phyloP scores from a whole-genome alignment of 805 yeast species.

The Lipomyces anomalus region DNA sequence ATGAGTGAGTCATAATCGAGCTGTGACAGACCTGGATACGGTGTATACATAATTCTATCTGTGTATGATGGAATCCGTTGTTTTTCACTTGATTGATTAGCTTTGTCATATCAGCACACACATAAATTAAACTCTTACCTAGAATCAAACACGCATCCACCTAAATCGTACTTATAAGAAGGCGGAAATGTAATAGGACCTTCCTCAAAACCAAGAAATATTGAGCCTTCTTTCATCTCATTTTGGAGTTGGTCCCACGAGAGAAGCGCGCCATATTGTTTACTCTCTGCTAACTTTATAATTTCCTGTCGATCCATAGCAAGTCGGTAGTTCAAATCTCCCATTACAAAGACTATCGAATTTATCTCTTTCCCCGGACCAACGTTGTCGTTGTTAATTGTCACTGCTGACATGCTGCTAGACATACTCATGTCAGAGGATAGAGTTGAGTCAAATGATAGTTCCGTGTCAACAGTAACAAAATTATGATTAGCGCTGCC shows the following conservation, averaged over 20 bases:
- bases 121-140: too few relatives aligned
- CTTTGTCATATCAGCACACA: too few relatives aligned
- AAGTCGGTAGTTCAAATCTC: slow-evolving; percentile 53
- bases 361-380: slow-evolving; percentile 20
- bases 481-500: neutral
- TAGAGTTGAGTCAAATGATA: slow-evolving; percentile 5
- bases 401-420: slow-evolving; percentile 12
- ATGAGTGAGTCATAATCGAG: slow-evolving; percentile 28
- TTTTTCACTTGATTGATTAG: slow-evolving; percentile 20
- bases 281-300: slow-evolving; percentile 29
- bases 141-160: slow-evolving; percentile 15
- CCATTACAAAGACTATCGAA: slow-evolving; percentile 39
- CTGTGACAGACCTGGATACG: slow-evolving; percentile 20
- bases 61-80: slow-evolving; percentile 53
- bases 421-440: slow-evolving; percentile 5
- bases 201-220: slow-evolving; percentile 46
- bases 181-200: slow-evolving; percentile 47
- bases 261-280: slow-evolving; percentile 36
- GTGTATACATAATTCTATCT: slow-evolving; percentile 47
- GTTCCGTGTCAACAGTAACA: neutral
- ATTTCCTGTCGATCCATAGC: slow-evolving; percentile 32
- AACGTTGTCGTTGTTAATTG: slow-evolving; percentile 15
- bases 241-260: slow-evolving; percentile 41
- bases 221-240: slow-evolving; percentile 33
- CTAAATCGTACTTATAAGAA: slow-evolving; percentile 44